A percentile compares a stretch with the other conserved stretches of the same genome.
phyloP scores from a whole-genome alignment of 1,284 basidiomycete genomes.

The Cystobasidium sp. region DNA sequence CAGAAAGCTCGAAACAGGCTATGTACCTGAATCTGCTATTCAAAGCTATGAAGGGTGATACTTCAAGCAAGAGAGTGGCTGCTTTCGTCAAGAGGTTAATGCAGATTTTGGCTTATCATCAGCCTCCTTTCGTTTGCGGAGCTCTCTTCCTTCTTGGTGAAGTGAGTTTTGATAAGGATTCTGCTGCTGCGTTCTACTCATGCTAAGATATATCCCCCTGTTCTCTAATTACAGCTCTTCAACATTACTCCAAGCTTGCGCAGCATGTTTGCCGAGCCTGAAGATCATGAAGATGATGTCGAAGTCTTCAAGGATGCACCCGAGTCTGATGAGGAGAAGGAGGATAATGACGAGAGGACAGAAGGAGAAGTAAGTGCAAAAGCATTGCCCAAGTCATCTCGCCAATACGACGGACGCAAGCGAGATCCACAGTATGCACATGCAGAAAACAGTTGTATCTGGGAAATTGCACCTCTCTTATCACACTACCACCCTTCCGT shows the following conservation, averaged over 20 bases:
- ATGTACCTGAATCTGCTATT: constrained; percentile 97
- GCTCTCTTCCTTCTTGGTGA: constrained; percentile 69
- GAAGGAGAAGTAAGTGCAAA: constrained; percentile 31
- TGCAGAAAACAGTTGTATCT: constrained; percentile 79
- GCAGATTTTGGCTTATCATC: constrained; percentile 76
- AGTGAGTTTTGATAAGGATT: constrained; percentile 52
- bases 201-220: not conserved
- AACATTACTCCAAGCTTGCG: constrained; percentile 72
- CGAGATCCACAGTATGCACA: constrained; percentile 88
- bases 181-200: not conserved
- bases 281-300: constrained; percentile 54
- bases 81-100: constrained; percentile 86
- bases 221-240: constrained; percentile 67
- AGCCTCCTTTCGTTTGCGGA: constrained; percentile 88
- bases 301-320: constrained; percentile 62
- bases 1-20: constrained; percentile 87
- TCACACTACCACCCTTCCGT: constrained; percentile 91
- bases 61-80: constrained; percentile 68
- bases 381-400: constrained; percentile 43
- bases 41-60: constrained; percentile 85
- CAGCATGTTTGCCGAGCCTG: constrained; percentile 65
- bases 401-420: constrained; percentile 79
- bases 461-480: constrained; percentile 85
- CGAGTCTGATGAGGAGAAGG: constrained; percentile 51
- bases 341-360: constrained; percentile 44